A percentile compares a stretch with the other conserved stretches of the same genome.
Conservation (phyloP, 495 filamentous ascomycete species). For the Zalerion maritima region DNA sequence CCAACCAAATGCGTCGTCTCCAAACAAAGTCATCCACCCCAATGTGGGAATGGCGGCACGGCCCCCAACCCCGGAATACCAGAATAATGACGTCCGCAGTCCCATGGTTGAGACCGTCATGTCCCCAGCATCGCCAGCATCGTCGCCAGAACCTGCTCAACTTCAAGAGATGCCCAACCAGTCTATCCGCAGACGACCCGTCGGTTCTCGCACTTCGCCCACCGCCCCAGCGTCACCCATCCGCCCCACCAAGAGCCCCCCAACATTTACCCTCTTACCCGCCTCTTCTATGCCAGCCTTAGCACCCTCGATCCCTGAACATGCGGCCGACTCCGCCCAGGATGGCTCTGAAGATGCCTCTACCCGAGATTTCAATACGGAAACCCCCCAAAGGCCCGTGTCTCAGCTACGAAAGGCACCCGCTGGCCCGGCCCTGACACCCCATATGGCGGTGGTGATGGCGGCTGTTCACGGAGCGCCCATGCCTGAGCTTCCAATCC, state of each 20-base stretch:
- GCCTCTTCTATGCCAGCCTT: slow-evolving; percentile 3
- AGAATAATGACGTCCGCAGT: slow-evolving; percentile 2
- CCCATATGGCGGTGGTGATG: too few relatives aligned
- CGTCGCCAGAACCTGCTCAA: slow-evolving; percentile 9
- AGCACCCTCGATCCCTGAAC: not conserved
- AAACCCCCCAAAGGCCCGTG: too few relatives aligned
- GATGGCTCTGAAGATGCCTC: too few relatives aligned
- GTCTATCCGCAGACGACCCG: slow-evolving; percentile 9
- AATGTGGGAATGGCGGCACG: not conserved
- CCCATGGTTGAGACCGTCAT: slow-evolving; percentile 5
- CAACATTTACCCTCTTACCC: slow-evolving; percentile 8
- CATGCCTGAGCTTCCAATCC: too few relatives aligned
- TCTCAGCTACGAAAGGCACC: too few relatives aligned
- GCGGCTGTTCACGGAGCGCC: too few relatives aligned
- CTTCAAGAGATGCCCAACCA: slow-evolving; percentile 10
- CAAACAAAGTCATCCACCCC: not conserved
- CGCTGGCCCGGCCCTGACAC: too few relatives aligned
- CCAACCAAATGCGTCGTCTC: not conserved
- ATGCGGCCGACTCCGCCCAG: not conserved
- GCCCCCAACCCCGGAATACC: slow-evolving; percentile 2
- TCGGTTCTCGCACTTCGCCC: slow-evolving; percentile 7
- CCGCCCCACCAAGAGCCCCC: slow-evolving; percentile 9
- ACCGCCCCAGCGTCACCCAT: slow-evolving; percentile 7
- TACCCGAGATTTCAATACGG: too few relatives aligned
- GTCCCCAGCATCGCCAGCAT: slow-evolving; percentile 4